A percentile compares a stretch with the other conserved stretches of the same genome.
Conservation (phyloP, 2,329 filamentous ascomycete genomes). For the Ceratocystis variospora region DNA sequence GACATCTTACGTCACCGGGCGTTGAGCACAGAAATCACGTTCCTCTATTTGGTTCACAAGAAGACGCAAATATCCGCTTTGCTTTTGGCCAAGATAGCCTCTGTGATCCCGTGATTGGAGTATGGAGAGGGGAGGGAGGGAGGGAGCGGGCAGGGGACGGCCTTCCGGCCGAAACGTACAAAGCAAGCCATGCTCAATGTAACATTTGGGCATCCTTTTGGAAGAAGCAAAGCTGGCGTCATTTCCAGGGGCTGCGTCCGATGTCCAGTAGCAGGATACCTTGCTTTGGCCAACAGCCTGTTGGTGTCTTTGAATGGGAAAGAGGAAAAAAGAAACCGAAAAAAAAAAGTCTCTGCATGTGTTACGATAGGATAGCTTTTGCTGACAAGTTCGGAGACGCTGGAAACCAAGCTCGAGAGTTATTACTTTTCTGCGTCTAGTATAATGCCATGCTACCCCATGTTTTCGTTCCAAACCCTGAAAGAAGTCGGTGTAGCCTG, state of each 20-base stretch:
- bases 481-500: background rate
- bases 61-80: slow-evolving; percentile 1
- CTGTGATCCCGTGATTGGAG: background rate
- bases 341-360: slow-evolving; percentile 12
- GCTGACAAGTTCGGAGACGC: background rate
- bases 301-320: background rate
- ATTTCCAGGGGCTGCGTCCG: slow-evolving; percentile 28
- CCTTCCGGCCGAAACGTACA: background rate
- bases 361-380: background rate
- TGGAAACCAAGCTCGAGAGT: background rate
- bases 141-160: background rate
- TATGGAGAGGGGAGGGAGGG: background rate
- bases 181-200: background rate
- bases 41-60: background rate
- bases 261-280: background rate
- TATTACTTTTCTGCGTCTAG: background rate
- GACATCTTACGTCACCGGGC: background rate
- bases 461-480: background rate
- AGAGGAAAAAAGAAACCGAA: slow-evolving; percentile 15
- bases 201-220: background rate
- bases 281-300: background rate
- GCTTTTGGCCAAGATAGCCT: too few relatives aligned
- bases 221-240: background rate
- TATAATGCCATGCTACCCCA: background rate
- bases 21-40: background rate